Percentiles rank a stretch among this genome's conserved stretches.
Evolutionary conservation across 2,329 filamentous ascomycete species (phyloP).

Genomic region (Trichoderma sp.): DNA sequence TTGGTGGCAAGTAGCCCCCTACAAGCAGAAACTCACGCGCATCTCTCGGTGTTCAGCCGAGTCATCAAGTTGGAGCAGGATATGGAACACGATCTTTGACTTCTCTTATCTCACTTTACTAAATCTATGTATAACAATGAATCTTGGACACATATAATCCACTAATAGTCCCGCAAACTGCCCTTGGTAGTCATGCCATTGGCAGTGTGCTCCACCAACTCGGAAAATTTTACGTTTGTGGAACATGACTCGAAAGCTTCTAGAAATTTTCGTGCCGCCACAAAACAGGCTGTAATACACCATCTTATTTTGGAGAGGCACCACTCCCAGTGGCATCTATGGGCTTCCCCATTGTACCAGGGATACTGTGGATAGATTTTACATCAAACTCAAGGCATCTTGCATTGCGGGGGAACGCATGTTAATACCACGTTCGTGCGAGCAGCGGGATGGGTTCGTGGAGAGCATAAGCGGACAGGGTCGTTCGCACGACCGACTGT

Average conservation of each 20-base stretch:
- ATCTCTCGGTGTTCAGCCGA: neutral
- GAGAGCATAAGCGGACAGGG: neutral
- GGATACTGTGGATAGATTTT: constrained; percentile 4
- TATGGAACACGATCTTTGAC: neutral
- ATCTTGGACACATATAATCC: neutral
- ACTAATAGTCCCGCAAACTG: constrained; percentile 1
- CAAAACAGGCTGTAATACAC: neutral
- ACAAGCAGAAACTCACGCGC: neutral
- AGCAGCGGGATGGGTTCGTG: neutral
- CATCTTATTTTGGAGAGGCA: neutral
- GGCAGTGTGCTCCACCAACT: constrained; percentile 1
- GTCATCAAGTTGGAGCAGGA: neutral
- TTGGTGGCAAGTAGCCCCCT: neutral
- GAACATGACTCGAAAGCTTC: constrained; percentile 19
- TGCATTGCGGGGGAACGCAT: constrained; percentile 1
- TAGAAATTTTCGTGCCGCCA: constrained; percentile 17
- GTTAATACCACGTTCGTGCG: neutral
- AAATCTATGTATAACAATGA: neutral
- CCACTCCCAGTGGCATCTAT: neutral
- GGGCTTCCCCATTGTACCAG: neutral
- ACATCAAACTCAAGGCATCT: neutral
- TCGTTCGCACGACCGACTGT: neutral
- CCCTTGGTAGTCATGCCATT: neutral
- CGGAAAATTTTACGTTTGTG: constrained; percentile 13
- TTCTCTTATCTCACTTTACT: neutral